A percentile compares a stretch with the other conserved stretches of the same genome.
Evolutionary conservation across 345 rosid species (phyloP).

Genomic region (Moricandia arvensis): DNA sequence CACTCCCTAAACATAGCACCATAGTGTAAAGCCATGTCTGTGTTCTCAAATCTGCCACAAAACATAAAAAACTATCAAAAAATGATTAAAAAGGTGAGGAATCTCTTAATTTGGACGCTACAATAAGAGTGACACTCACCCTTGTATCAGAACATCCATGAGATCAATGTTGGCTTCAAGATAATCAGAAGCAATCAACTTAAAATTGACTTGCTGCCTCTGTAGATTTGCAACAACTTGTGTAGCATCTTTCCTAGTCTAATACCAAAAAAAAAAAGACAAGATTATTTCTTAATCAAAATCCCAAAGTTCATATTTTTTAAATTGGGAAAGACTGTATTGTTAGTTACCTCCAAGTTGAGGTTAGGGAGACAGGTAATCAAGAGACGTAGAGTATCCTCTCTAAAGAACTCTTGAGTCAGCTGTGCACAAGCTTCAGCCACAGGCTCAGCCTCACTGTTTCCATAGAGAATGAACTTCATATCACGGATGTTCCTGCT

Average conservation of each 20-base stretch:
- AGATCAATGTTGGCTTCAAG: constrained; percentile 84
- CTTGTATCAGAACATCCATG: constrained; percentile 68
- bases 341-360: constrained; percentile 71
- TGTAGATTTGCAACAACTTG: constrained; percentile 97
- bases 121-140: constrained; percentile 44
- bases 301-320: neutral
- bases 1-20: constrained; percentile 99
- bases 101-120: neutral
- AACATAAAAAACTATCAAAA: constrained; percentile 18
- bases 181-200: constrained; percentile 91
- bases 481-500: constrained; percentile 75
- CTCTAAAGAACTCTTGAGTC: constrained; percentile 93
- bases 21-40: constrained; percentile 95
- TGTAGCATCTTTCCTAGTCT: constrained; percentile 97
- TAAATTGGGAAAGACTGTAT: too few relatives aligned
- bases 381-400: constrained; percentile 72
- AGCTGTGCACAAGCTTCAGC: constrained; percentile 86
- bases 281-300: neutral
- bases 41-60: constrained; percentile 61
- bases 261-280: constrained; percentile 4
- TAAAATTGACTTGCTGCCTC: constrained; percentile 87
- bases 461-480: constrained; percentile 85
- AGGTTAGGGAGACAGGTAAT: constrained; percentile 76
- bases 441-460: constrained; percentile 95
- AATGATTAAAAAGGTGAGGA: neutral